Evolutionary conservation across 2,329 filamentous ascomycete species (phyloP).

Genomic region (Arthrinium phaeospermum): DNA sequence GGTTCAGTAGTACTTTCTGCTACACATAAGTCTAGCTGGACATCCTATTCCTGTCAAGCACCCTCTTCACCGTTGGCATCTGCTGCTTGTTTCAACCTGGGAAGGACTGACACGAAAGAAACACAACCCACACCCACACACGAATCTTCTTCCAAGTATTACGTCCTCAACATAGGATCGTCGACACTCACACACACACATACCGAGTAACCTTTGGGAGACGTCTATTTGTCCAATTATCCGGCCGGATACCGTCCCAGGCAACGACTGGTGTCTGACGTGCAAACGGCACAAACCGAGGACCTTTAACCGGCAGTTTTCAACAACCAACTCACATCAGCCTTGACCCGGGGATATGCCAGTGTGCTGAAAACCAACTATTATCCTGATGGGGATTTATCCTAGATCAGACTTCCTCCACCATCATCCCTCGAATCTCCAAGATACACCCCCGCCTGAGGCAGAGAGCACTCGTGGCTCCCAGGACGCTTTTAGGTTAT

Average conservation of each 20-base stretch:
- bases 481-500: slow-evolving; percentile 49
- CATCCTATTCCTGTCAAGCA: neutral
- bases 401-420: slow-evolving; percentile 56
- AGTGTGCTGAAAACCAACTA: slow-evolving; percentile 22
- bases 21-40: slow-evolving; percentile 9
- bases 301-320: slow-evolving; percentile 13
- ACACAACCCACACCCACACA: neutral
- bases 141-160: neutral
- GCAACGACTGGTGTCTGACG: slow-evolving; percentile 6
- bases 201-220: neutral
- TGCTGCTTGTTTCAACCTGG: neutral
- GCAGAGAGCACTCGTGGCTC: slow-evolving; percentile 58
- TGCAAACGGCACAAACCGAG: slow-evolving; percentile 11
- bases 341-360: slow-evolving; percentile 20
- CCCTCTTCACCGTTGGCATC: neutral
- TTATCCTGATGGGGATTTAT: slow-evolving; percentile 61
- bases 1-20: neutral
- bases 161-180: neutral
- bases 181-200: neutral
- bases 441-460: slow-evolving; percentile 59
- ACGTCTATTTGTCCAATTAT: slow-evolving; percentile 13
- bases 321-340: slow-evolving; percentile 6
- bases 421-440: slow-evolving; percentile 52
- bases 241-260: slow-evolving; percentile 6
- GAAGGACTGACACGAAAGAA: neutral